Conservation (phyloP, 331 rosid genomes). For the Malus hybrid region DNA sequence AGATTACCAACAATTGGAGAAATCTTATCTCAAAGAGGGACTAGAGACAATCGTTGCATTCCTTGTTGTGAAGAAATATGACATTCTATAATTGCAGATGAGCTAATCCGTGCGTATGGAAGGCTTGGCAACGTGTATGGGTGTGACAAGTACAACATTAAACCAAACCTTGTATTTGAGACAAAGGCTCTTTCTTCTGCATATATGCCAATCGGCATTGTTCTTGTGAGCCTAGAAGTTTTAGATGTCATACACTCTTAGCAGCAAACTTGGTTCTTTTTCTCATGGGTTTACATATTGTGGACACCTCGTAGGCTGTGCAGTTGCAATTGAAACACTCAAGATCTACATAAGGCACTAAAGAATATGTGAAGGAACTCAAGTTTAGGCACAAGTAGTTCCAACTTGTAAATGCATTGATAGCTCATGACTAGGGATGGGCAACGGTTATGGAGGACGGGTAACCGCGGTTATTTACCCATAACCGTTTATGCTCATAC, state of each 20-base stretch:
- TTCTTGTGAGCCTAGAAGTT: conserved; percentile 76
- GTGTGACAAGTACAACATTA: conserved; percentile 76
- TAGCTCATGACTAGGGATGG: neutral
- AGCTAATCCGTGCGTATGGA: conserved; percentile 92
- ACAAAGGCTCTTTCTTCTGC: conserved; percentile 97
- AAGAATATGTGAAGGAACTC: conserved; percentile 69
- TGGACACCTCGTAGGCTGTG: conserved; percentile 81
- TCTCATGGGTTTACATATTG: conserved; percentile 91
- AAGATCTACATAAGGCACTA: conserved; percentile 75
- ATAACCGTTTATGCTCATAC: no score
- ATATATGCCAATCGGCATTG: conserved; percentile 82
- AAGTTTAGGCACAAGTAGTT: conserved; percentile 54
- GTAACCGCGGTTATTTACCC: no score
- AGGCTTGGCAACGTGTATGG: conserved; percentile 89
- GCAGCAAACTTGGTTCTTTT: conserved; percentile 71
- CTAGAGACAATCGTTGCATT: conserved; percentile 71
- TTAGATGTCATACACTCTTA: conserved; percentile 71
- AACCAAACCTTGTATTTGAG: conserved; percentile 80
- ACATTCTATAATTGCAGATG: conserved; percentile 91
- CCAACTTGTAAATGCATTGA: neutral
- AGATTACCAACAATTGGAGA: conserved; percentile 77
- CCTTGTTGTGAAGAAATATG: conserved; percentile 86
- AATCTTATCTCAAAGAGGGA: conserved; percentile 82
- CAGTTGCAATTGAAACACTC: conserved; percentile 82
- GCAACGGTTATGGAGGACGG: no score